These are phyloP conservation scores for Marchantia polymorpha DNA, from an alignment of 225 moss, liverwort and hornwort genomes.

Conservation along the genomic window DNA sequence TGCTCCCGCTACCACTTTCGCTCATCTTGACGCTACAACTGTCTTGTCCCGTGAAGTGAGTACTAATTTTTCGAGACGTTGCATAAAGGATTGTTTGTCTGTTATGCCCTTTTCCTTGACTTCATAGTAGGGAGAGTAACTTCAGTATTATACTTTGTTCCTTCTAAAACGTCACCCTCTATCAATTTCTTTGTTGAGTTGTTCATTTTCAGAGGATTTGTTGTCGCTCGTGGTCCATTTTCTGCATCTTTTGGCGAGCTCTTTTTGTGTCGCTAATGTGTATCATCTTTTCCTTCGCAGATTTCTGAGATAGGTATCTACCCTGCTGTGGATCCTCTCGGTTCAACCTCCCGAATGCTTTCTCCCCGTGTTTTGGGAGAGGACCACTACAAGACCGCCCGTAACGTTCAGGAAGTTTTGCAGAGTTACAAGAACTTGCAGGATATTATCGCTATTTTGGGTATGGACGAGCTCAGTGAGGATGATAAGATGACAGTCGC, in stretches of 20 bases:
- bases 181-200: too few species aligned
- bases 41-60: constrained; percentile 80
- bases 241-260: too few species aligned
- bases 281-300: constrained; percentile 24
- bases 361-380: constrained; percentile 86
- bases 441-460: constrained; percentile 94
- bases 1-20: constrained; percentile 94
- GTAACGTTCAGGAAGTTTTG: constrained; percentile 89
- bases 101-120: neutral
- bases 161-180: too few species aligned
- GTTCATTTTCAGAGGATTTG: neutral
- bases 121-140: neutral
- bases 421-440: constrained; percentile 98
- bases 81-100: too few species aligned
- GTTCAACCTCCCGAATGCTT: constrained; percentile 90
- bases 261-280: too few species aligned
- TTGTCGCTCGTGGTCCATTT: neutral
- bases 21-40: constrained; percentile 91
- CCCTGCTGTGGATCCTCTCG: constrained; percentile 95
- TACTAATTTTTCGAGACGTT: too few species aligned
- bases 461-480: constrained; percentile 95
- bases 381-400: constrained; percentile 83
- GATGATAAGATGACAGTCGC: constrained; percentile 95
- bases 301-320: constrained; percentile 95
- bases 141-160: neutral